Evolutionary conservation across 1,284 basidiomycete genomes (phyloP).

Genomic region (Ganoderma leucocontextum): DNA sequence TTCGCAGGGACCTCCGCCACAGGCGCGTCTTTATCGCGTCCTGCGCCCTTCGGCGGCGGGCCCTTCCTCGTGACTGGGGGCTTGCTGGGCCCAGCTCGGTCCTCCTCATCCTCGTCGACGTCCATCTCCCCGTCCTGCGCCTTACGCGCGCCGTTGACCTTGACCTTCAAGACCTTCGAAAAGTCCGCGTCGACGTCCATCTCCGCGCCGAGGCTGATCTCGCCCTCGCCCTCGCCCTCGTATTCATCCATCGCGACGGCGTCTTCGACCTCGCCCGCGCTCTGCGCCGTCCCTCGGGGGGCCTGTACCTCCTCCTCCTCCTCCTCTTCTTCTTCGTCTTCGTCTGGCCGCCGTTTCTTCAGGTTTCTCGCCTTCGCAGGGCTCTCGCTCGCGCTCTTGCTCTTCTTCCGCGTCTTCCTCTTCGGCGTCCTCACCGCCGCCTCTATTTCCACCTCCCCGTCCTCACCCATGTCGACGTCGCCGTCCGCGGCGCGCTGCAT

Average conservation of each 20-base stretch:
- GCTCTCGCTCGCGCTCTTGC: constrained; percentile 26
- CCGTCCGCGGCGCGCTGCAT: constrained; percentile 30
- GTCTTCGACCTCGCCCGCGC: constrained; percentile 36
- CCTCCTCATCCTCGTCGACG: constrained; percentile 29
- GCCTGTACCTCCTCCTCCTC: constrained; percentile 5
- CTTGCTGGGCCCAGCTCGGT: constrained; percentile 24
- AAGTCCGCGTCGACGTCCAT: constrained; percentile 40
- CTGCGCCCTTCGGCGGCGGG: constrained; percentile 18
- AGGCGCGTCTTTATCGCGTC: constrained; percentile 8
- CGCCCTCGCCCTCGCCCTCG: constrained; percentile 33
- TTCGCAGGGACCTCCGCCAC: constrained; percentile 12
- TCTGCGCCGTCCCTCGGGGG: constrained; percentile 28
- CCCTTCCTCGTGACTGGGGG: constrained; percentile 22
- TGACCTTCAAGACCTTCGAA: constrained; percentile 13
- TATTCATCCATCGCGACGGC: constrained; percentile 32
- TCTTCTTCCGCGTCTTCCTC: constrained; percentile 16
- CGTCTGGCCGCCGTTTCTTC: not conserved
- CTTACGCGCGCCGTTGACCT: not conserved
- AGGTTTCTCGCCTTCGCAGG: constrained; percentile 30
- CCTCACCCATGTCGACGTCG: constrained; percentile 25
- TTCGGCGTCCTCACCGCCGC: constrained; percentile 3
- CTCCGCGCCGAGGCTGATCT: constrained; percentile 30
- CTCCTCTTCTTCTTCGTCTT: constrained; percentile 7
- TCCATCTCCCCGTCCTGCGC: constrained; percentile 31
- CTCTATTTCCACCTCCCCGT: not conserved